Evolutionary conservation across 2,329 filamentous ascomycete species (phyloP), one percentile per base, ranked within the genome.

Genomic region (Pseudomassariella vexata): DNA sequence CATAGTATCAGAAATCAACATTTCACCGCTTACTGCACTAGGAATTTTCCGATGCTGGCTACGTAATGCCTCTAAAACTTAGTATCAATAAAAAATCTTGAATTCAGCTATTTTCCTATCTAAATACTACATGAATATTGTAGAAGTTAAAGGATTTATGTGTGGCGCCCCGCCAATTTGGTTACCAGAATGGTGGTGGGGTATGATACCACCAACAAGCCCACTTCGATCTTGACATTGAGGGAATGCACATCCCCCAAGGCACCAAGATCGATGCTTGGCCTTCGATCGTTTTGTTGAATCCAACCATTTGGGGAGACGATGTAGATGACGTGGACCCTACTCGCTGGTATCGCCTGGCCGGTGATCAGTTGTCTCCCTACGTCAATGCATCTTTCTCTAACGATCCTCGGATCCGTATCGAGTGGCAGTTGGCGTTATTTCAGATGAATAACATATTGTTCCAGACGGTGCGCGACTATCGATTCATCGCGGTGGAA

Each of bases 391-490:
- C 24, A n/a, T 22, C 38, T n/a, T 45, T 45, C 12, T 37, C 39
- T n/a, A 47, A 48, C 26, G 51, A 49, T 1, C 46, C 49, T 12
- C 38, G 50, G 10, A 42, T 50, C 5, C 52, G 49, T 24, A 36
- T 49, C 11, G 48, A 49, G 4, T 41, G 41, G 24, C 34, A 37
- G n/a, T 50, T 49, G 24, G 48, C 50, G 5, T 22, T 47, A 27
- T 24, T 44, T 5, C 45, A 53, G 35, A 41, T 52, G 34, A 52
- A 53, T 41, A 36, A 36, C 8, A 38, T 53, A 18, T 30, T 52
- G 8, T 20, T 45, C 6, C 41, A 47, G 26, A 36, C 49, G 17
- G 35, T 50, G 6, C 34, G 37, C 6, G 29, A 38, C 11, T 41
- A 30, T 24, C 38, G 32, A 2, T 30, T 39, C 27, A 6, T 41